These are phyloP conservation scores for Penicillium egyptiacum DNA, from an alignment of 495 filamentous ascomycete species.

Conservation along the genomic window DNA sequence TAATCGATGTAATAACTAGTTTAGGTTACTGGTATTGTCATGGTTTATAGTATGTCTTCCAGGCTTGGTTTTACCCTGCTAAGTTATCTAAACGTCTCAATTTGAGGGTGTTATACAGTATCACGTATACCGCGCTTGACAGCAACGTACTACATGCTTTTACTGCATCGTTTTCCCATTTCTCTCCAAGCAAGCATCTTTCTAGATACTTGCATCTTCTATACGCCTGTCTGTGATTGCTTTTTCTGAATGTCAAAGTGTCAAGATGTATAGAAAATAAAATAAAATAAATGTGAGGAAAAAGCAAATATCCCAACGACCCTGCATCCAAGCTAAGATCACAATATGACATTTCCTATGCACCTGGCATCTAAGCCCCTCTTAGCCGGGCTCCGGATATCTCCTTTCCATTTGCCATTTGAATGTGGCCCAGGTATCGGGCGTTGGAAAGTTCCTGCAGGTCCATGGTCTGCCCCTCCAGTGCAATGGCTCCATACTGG, in stretches of 20 bases:
- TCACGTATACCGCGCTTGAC: not conserved
- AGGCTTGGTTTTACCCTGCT: conserved; percentile 5
- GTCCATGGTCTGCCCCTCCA: conserved; percentile 10
- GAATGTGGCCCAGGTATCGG: conserved; percentile 18
- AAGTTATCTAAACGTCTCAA: not conserved
- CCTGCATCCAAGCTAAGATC: not conserved
- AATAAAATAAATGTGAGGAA: not conserved
- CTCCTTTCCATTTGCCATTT: conserved; percentile 14
- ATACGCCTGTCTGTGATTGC: not conserved
- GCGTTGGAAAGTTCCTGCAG: conserved; percentile 1
- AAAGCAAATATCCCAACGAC: not conserved
- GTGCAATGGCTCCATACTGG: not conserved
- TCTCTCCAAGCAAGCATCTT: not conserved
- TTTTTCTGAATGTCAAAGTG: not conserved
- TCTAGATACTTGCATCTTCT: conserved; percentile 6
- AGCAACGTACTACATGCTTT: not conserved
- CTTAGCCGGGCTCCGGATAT: not conserved
- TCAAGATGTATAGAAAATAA: not conserved
- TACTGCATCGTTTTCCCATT: not conserved
- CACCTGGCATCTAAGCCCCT: not conserved
- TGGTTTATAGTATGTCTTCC: conserved; percentile 17
- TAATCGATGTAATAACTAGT: not conserved
- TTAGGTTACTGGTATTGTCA: not conserved
- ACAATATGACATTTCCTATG: not conserved
- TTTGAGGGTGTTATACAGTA: not conserved